Conservation (phyloP, 306 rosid species). For the Comarum palustre region DNA sequence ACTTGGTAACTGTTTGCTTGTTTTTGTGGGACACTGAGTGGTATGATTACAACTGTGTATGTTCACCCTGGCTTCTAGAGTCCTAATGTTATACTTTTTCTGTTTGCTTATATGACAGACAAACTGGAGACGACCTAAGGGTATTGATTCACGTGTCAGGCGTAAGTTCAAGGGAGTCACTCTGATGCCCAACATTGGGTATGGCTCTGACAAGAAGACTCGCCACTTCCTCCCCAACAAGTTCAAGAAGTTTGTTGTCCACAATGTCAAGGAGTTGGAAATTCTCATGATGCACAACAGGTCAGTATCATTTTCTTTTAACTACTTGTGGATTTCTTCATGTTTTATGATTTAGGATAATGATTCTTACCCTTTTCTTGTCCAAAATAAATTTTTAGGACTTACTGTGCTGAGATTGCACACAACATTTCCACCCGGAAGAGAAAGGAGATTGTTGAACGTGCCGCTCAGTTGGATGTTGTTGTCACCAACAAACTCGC, state of each 20-base stretch:
- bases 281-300: slow-evolving; percentile 83
- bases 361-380: not conserved
- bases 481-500: slow-evolving; percentile 72
- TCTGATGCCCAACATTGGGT: slow-evolving; percentile 79
- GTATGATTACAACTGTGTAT: not conserved
- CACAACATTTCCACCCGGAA: slow-evolving; percentile 60
- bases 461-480: slow-evolving; percentile 75
- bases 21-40: not conserved
- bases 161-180: slow-evolving; percentile 79
- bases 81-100: not conserved
- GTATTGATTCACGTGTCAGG: slow-evolving; percentile 84
- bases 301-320: slow-evolving; percentile 20
- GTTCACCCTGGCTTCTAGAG: not conserved
- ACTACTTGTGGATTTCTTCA: not conserved
- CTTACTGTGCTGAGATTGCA: slow-evolving; percentile 79
- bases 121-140: slow-evolving; percentile 80
- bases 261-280: slow-evolving; percentile 56
- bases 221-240: slow-evolving; percentile 78
- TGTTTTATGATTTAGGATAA: not conserved
- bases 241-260: slow-evolving; percentile 72
- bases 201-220: slow-evolving; percentile 74
- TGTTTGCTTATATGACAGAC: slow-evolving; percentile 28
- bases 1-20: not conserved
- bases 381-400: slow-evolving; percentile 32
- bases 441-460: slow-evolving; percentile 71